Percentiles rank a stretch among this genome's conserved stretches.
These are phyloP conservation scores for Fusarium robinianum DNA, from an alignment of 2,329 filamentous ascomycete genomes.

Conservation along the genomic window DNA sequence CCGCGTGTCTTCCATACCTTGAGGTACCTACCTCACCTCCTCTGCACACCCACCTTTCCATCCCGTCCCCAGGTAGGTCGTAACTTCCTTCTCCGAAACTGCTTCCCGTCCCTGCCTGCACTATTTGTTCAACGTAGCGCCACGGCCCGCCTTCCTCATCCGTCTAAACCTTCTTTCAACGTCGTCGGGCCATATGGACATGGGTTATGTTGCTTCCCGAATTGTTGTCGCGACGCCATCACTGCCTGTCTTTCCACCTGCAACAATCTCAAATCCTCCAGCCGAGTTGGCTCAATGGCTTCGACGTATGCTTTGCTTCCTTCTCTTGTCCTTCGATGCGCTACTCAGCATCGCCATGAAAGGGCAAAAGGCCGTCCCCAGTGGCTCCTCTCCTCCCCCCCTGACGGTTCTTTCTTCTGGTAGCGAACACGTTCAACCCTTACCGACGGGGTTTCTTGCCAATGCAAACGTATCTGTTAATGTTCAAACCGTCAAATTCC, in stretches of 20 bases:
- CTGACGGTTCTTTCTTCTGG: no score
- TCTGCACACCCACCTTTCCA: neutral
- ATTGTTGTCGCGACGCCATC: neutral
- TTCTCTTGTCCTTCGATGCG: no score
- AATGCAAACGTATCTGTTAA: constrained; percentile 64
- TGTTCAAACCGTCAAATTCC: constrained; percentile 17
- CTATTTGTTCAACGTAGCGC: constrained; percentile 29
- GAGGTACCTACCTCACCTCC: constrained; percentile 1
- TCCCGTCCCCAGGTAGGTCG: constrained; percentile 4
- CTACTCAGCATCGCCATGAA: no score
- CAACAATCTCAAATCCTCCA: no score
- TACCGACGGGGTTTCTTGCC: constrained; percentile 56
- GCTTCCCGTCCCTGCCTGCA: constrained; percentile 21
- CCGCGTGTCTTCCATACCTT: no score
- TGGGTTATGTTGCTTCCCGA: constrained; percentile 1
- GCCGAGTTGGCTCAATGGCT: no score
- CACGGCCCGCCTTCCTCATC: constrained; percentile 22
- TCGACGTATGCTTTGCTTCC: no score
- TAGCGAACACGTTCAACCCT: neutral
- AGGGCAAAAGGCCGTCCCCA: no score
- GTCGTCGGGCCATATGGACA: constrained; percentile 4
- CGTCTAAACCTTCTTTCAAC: constrained; percentile 35
- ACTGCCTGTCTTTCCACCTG: constrained; percentile 3
- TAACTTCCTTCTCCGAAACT: constrained; percentile 9
- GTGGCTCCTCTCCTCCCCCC: no score